These are phyloP conservation scores for Ambrosia artemisiifolia DNA, from an alignment of 129 eudicot species.

Conservation along the genomic window DNA sequence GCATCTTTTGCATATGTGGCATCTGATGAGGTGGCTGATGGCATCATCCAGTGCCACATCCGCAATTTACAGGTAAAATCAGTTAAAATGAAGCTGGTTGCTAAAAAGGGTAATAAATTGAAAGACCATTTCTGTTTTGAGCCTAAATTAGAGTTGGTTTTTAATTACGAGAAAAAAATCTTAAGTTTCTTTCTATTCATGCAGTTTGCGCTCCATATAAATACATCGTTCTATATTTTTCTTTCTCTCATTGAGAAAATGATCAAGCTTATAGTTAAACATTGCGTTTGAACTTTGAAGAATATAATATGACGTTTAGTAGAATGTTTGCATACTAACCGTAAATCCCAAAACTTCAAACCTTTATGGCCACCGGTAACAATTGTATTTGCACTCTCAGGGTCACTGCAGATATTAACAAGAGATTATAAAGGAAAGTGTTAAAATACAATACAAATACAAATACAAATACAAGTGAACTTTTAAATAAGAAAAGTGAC, in stretches of 20 bases:
- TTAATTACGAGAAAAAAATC: background rate
- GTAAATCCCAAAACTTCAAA: slow-evolving; percentile 87
- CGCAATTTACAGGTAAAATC: too few species aligned
- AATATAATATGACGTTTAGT: background rate
- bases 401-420: slow-evolving; percentile 53
- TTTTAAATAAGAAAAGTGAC: background rate
- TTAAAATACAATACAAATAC: background rate
- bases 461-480: background rate
- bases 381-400: slow-evolving; percentile 66
- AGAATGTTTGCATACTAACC: slow-evolving; percentile 44
- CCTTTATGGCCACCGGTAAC: slow-evolving; percentile 77
- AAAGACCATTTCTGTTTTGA: too few species aligned
- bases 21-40: too few species aligned
- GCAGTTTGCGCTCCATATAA: background rate
- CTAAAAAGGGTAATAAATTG: too few species aligned
- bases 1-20: too few species aligned
- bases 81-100: too few species aligned
- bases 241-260: background rate
- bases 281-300: background rate
- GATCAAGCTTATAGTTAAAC: background rate
- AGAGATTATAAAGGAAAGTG: background rate
- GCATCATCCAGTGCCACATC: too few species aligned
- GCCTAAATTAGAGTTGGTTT: too few species aligned
- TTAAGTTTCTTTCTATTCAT: background rate
- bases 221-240: background rate